Evolutionary conservation across 179 eudicot species (phyloP).

Genomic region (Silene coronaria): DNA sequence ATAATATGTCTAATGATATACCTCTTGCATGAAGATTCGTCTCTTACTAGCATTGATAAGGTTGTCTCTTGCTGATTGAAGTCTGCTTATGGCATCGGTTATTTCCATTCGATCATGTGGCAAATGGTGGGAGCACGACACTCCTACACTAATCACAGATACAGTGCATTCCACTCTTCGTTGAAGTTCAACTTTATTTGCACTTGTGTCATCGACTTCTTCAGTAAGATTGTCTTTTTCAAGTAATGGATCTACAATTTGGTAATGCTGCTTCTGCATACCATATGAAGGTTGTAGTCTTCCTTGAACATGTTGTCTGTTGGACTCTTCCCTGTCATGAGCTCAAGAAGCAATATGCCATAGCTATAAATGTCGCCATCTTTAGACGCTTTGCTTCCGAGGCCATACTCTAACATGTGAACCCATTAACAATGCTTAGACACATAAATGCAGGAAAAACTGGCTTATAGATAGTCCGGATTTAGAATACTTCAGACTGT

Average conservation of each 20-base stretch:
- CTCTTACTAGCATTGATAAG: background rate
- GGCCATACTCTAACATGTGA: slow-evolving; percentile 20
- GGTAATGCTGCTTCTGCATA: slow-evolving; percentile 21
- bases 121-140: slow-evolving; percentile 5
- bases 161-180: slow-evolving; percentile 10
- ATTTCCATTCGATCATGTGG: slow-evolving; percentile 4
- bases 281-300: slow-evolving; percentile 21
- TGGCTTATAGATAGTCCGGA: too few species aligned
- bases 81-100: background rate
- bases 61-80: slow-evolving; percentile 10
- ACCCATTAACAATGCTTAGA: too few species aligned
- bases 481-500: too few species aligned
- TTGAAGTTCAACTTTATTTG: background rate
- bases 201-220: background rate
- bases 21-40: background rate
- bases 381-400: slow-evolving; percentile 12
- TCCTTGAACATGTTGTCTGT: slow-evolving; percentile 19
- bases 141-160: background rate
- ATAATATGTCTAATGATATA: slow-evolving; percentile 1
- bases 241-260: slow-evolving; percentile 9
- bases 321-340: slow-evolving; percentile 22
- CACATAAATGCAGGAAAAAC: too few species aligned
- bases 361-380: slow-evolving; percentile 21
- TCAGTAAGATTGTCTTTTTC: background rate
- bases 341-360: slow-evolving; percentile 25